Base-by-base conservation (phyloP, 371 early-diverging fungal genomes). In the Mortierella sp. region DNA sequence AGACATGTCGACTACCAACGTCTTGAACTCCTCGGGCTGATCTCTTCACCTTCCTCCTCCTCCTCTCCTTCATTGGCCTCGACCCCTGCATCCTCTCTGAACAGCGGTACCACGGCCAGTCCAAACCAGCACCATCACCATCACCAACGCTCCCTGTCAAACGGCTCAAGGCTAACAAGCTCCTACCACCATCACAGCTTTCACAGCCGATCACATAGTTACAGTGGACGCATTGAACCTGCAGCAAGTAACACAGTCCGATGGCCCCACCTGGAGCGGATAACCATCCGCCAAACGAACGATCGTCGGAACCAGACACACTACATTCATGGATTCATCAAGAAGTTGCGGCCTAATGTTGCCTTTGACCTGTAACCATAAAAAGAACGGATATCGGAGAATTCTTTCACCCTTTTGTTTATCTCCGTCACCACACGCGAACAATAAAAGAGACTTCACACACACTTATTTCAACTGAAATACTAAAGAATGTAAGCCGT, bases 241-340 rank as follows among this genome's bases (percentile, higher is more conserved):
- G 14, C 48, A 26, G 21, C 52, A 21, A 31, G 21, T 54, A 73
- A 26, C 34, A 28, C 16, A 38, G 10, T 42, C 38, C 73, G 73
- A 31, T 73, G 73, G 73, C 73, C 73, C 19, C 19, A 31, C 13
- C 52, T 73, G 50, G 34, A 73, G 31, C 24, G 52, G 8, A 5
- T 73, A 2, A 47, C 52, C 6, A 73, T 73, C 34, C 50, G 52
- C 34, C 73, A 73, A 28, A 48, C 47, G 21, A 34, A 34, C 50
- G 73, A 73, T 73, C 73, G 73, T 7, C 26, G 73, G 73, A 47
- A 73, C 73, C 73, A 73, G 19, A 47, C 47, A 31, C 50, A 34
- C 13, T 34, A n/a, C 52, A 73, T 73, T 16, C 47, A 54, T 21
- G 73, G 73, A 10, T 73, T 73, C 31, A 73, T 73, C 38, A 73